Conservation (phyloP, 164 flowering plant genomes). For the Umbilicus rupestris region DNA sequence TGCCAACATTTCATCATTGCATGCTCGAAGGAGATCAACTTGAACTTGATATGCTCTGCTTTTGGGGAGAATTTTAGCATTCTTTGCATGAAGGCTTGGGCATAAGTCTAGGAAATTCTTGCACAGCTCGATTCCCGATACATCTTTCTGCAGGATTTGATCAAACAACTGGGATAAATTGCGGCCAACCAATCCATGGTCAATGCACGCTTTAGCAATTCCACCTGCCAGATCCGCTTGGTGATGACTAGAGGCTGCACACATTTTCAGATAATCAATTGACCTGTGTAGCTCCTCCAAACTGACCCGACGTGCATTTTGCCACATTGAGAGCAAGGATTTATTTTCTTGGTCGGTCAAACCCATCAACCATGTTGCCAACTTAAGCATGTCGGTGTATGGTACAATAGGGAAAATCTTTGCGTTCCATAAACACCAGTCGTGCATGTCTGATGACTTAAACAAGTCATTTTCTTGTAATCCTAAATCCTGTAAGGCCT, state of each 20-base stretch:
- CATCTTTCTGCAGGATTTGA: conserved; percentile 69
- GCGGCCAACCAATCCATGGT: conserved; percentile 80
- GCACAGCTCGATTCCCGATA: conserved; percentile 58
- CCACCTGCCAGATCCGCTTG: conserved; percentile 91
- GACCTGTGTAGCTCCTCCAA: conserved; percentile 90
- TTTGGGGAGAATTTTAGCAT: conserved; percentile 61
- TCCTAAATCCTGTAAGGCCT: conserved; percentile 48
- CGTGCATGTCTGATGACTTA: conserved; percentile 33
- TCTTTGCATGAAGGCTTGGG: conserved; percentile 46
- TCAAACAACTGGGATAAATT: conserved; percentile 77
- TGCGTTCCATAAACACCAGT: conserved; percentile 89
- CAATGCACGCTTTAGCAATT: conserved; percentile 80
- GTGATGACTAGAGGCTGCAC: conserved; percentile 66
- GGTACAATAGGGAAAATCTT: conserved; percentile 64
- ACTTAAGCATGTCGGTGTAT: conserved; percentile 58
- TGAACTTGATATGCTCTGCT: conserved; percentile 90
- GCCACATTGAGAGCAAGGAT: conserved; percentile 48
- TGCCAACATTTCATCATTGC: conserved; percentile 47
- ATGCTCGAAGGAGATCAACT: conserved; percentile 80
- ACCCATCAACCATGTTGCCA: conserved; percentile 86
- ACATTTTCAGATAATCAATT: conserved; percentile 71
- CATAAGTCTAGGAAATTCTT: conserved; percentile 53
- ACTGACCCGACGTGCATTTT: conserved; percentile 55
- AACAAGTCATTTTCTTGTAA: conserved; percentile 70
- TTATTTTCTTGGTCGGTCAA: conserved; percentile 23